These are phyloP conservation scores for Truncatella angustata DNA, from an alignment of 2,329 filamentous ascomycete genomes.

Conservation along the genomic window DNA sequence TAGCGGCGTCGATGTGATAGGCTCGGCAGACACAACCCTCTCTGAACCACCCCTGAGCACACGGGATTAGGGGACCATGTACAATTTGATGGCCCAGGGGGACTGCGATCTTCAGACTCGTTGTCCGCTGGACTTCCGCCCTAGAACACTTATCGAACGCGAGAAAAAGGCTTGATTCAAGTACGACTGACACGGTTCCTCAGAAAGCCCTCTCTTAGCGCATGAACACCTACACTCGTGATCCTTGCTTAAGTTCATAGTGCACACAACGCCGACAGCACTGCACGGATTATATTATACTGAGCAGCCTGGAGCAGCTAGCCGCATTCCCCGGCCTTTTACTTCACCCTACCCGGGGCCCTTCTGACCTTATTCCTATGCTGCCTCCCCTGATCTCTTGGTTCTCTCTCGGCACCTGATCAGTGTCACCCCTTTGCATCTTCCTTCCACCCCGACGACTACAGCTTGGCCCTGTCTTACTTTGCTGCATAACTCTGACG, in stretches of 20 bases:
- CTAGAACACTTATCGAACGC: background rate
- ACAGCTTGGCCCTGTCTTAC: background rate
- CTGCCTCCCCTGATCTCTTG: slow-evolving; percentile 1
- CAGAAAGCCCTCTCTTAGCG: no score
- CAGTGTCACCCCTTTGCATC: slow-evolving; percentile 7
- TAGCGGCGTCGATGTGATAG: slow-evolving; percentile 4
- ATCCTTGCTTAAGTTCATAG: background rate
- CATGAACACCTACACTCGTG: background rate
- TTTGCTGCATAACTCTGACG: background rate
- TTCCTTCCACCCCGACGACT: background rate
- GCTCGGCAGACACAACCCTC: background rate
- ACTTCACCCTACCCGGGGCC: background rate
- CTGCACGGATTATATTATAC: no score
- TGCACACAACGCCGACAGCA: no score
- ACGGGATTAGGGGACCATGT: background rate
- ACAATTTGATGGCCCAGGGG: background rate
- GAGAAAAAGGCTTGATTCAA: background rate
- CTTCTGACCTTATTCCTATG: background rate
- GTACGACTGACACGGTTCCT: background rate
- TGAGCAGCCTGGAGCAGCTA: background rate
- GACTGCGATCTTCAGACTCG: slow-evolving; percentile 3
- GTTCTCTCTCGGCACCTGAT: slow-evolving; percentile 7
- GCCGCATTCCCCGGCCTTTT: background rate
- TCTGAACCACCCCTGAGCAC: background rate
- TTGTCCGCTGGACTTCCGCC: background rate